Base-by-base conservation (phyloP, 2,329 filamentous ascomycete species). In the Cercospora citrullina region DNA sequence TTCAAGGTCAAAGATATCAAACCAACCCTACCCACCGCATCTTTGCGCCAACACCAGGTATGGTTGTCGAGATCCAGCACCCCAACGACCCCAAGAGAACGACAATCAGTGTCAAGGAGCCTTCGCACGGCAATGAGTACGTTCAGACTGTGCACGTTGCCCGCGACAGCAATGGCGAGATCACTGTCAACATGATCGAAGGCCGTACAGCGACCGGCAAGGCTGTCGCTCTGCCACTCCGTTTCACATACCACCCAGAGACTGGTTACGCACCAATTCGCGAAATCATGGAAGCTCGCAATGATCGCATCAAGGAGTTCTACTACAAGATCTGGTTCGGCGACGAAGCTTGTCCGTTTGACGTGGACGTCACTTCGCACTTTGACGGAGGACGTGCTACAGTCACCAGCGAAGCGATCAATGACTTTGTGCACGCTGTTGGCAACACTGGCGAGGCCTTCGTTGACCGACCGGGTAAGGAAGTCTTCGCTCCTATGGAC, bases 291-390 rank as follows among this genome's bases (percentile, higher is more conserved):
- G 88, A 93, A 39, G 91, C 88, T 65, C 93, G 95, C 77, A 99
- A 99, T 79, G 94, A 99, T 78, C 91, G 93, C 72, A 98, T 99
- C 85, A 99, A 99, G 85, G 92, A 97, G 81, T 99, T 99, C 80
- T 99, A 99, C 86, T 99, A 96, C 89, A 90, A 90, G 74, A 90
- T 96, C 72, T 99, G 95, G 95, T 99, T 99, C 75, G 95, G 93
- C 51, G 87, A 94, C 68, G 94, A 97, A 76, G 81, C 86, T 53
- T 86, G 96, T 61, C 90, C 96, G 65, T 91, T 97, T 65, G 90
- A 97, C 75, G 90, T 91, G 16, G 86, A 92, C 39, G 91, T 97
- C 63, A 94, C 92, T 5, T 91, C 92, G 77, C 90, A 89, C 73
- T 99, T 99, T 77, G 92, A 95, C 73, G 95, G 95, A 77, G 95